Evolutionary conservation across 129 eudicot genomes (phyloP).

Genomic region (Daucus carota): DNA sequence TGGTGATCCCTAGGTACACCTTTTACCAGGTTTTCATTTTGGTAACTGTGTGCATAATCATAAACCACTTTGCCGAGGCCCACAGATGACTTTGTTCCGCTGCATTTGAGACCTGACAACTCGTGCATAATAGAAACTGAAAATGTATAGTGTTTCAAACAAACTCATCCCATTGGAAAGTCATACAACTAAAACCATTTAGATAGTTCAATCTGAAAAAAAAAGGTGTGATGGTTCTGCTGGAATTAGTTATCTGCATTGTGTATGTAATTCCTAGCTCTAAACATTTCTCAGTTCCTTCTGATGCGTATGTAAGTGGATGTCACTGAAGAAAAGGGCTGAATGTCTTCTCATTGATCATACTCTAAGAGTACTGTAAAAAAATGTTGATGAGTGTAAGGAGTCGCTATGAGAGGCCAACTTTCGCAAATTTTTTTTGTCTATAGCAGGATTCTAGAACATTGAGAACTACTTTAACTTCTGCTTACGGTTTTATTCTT

Average conservation of each 20-base stretch:
- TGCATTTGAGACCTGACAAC: too few species aligned
- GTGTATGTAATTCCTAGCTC: not conserved
- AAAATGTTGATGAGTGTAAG: not conserved
- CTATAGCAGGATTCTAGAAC: too few species aligned
- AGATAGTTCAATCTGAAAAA: not conserved
- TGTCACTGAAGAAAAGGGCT: not conserved
- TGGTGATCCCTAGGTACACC: too few species aligned
- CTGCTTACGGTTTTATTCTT: too few species aligned
- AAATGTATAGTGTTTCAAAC: too few species aligned
- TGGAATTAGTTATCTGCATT: too few species aligned
- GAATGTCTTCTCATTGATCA: not conserved
- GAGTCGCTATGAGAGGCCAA: not conserved
- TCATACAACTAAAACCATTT: not conserved
- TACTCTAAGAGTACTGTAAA: not conserved
- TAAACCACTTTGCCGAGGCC: too few species aligned
- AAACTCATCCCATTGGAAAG: not conserved
- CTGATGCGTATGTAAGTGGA: not conserved
- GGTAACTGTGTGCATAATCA: too few species aligned
- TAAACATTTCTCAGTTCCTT: not conserved
- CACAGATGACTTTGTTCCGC: too few species aligned
- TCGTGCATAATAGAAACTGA: too few species aligned
- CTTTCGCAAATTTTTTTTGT: not conserved
- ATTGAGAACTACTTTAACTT: too few species aligned
- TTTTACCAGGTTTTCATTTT: too few species aligned
- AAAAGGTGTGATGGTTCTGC: not conserved